Percentiles rank a stretch among this genome's conserved stretches.
Evolutionary conservation across 805 yeast genomes (phyloP).

Genomic region (Zygotorulaspora sp.): DNA sequence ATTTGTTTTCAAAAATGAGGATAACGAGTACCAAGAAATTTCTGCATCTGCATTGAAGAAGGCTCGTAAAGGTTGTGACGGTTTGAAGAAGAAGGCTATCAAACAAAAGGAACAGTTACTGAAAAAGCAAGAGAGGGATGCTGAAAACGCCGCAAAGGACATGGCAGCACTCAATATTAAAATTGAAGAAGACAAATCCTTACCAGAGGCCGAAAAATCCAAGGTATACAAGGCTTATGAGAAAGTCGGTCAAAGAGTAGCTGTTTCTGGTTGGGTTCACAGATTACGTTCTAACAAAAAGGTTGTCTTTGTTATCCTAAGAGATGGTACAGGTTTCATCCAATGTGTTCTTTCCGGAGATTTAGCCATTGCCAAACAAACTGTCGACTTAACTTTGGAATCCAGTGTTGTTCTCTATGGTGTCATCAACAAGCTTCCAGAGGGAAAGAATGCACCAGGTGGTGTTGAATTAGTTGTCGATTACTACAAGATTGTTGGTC

Average conservation of each 20-base stretch:
- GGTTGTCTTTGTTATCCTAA: conserved; percentile 78
- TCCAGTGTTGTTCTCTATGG: conserved; percentile 80
- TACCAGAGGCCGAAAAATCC: conserved; percentile 63
- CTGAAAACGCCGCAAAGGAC: conserved; percentile 68
- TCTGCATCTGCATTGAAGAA: conserved; percentile 89
- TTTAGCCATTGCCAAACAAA: conserved; percentile 83
- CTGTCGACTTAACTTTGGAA: conserved; percentile 82
- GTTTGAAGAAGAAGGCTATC: conserved; percentile 65
- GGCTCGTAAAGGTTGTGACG: conserved; percentile 94
- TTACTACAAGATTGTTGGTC: conserved; percentile 81
- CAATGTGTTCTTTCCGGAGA: conserved; percentile 89
- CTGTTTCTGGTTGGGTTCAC: conserved; percentile 93
- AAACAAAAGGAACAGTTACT: conserved; percentile 52
- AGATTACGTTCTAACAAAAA: conserved; percentile 92
- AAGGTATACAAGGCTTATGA: conserved; percentile 57
- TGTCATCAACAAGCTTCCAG: conserved; percentile 76
- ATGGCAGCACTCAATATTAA: conserved; percentile 73
- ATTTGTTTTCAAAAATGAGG: conserved; percentile 45
- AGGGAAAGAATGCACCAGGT: conserved; percentile 96
- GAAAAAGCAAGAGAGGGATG: conserved; percentile 51
- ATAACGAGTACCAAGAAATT: conserved; percentile 61
- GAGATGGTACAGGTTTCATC: conserved; percentile 92
- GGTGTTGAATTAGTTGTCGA: conserved; percentile 92
- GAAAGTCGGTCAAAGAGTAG: conserved; percentile 63
- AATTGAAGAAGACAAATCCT: conserved; percentile 66